Base-by-base conservation (phyloP, 176 grass and related monocot species). In the Raddia distichophylla region DNA sequence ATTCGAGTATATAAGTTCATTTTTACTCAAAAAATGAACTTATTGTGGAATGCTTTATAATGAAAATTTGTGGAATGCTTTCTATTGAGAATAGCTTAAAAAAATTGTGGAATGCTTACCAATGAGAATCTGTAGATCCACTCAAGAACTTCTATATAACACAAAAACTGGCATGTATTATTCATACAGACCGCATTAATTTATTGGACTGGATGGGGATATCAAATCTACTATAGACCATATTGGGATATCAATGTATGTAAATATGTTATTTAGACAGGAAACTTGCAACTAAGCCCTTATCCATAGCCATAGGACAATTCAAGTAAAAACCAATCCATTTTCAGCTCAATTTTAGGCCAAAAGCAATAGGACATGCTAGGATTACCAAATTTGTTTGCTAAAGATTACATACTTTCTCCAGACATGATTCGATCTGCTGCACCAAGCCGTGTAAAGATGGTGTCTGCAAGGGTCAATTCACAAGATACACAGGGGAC, bases 371-470 rank as follows among this genome's bases (percentile, higher is more conserved):
- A 88, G 10, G 10, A 75, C 45, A 78, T 18, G 59, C 7, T 57
- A 77, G 42, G 27, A 59, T n/a, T 14, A 57, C 60, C 54, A 73
- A 56, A 79, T 32, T 71, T 83, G 20, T 50, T 57, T 3, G n/a
- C 56, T 59, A 58, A 63, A 60, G 18, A 73, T 61, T 18, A 89
- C 95, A 64, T 69, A 98, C 95, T 98, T 91, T 98, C 95, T 52
- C 95, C 92, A 58, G 95, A 90, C 95, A 98, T 94, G 60, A 98
- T 98, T 73, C 88, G 83, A 80, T 98, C 95, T 34, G 86, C 94
- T 73, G 95, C 95, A 78, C 95, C 95, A 83, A 98, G 92, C 42
- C 95, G 80, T 67, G 92, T 98, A 83, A 94, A 98, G 67, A 98
- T 94, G 77, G 85, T 87, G 76, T 98, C 95, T 63, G 76, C 86